Evolutionary conservation across 164 flowering plant species (phyloP).

Genomic region (Magnolia changhungtana): DNA sequence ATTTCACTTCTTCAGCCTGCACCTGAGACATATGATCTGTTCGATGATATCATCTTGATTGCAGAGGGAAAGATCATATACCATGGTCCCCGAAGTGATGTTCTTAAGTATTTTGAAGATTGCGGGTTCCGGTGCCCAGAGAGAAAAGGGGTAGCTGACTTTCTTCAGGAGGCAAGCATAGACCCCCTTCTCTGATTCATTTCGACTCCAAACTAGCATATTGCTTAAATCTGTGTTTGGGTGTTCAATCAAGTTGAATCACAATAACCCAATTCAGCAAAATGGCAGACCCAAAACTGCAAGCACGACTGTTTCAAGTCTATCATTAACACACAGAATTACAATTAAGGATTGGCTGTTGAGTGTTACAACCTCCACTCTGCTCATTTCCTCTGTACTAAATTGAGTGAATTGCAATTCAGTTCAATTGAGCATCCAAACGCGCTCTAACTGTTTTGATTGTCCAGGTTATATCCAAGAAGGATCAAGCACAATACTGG

Average conservation of each 20-base stretch:
- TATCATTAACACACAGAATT: too few species aligned
- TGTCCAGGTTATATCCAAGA: slow-evolving; percentile 52
- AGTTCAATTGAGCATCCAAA: too few species aligned
- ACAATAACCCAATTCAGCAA: too few species aligned
- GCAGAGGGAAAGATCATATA: slow-evolving; percentile 51
- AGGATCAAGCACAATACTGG: slow-evolving; percentile 72
- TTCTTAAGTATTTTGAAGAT: slow-evolving; percentile 41
- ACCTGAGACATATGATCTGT: slow-evolving; percentile 56
- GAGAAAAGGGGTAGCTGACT: slow-evolving; percentile 54
- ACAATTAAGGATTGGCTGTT: too few species aligned
- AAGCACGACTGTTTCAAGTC: too few species aligned
- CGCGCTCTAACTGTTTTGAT: not conserved
- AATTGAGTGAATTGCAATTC: too few species aligned
- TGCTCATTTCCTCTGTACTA: too few species aligned
- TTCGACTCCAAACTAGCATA: too few species aligned
- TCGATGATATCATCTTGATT: slow-evolving; percentile 58
- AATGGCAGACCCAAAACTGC: too few species aligned
- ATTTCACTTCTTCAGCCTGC: slow-evolving; percentile 64
- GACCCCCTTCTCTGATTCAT: not conserved
- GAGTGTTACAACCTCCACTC: too few species aligned
- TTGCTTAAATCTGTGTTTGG: too few species aligned
- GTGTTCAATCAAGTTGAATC: too few species aligned
- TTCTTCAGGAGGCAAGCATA: slow-evolving; percentile 45
- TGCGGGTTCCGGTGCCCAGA: slow-evolving; percentile 55
- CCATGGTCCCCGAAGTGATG: slow-evolving; percentile 42